phyloP scores from a whole-genome alignment of 2,329 filamentous ascomycete species.

The Beauveria sp. region DNA sequence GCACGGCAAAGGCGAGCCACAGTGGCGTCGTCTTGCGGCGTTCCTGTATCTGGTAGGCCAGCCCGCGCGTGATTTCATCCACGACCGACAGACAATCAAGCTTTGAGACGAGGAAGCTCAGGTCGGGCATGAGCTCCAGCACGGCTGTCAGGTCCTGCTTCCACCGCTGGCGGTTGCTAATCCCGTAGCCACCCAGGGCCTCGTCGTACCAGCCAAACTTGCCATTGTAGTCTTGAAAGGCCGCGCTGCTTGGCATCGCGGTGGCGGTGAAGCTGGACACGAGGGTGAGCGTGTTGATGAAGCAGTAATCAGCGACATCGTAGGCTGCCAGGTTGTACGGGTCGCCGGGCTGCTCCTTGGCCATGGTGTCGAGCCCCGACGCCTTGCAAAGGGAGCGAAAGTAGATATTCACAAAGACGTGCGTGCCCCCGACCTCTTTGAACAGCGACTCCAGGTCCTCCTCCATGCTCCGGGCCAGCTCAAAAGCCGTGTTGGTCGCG shows the following conservation, averaged over 20 bases:
- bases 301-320: conserved; percentile 3
- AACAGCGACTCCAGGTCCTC: conserved; percentile 38
- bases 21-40: background rate
- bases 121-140: conserved; percentile 12
- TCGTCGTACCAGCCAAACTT: conserved; percentile 17
- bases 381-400: conserved; percentile 1
- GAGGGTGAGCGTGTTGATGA: conserved; percentile 4
- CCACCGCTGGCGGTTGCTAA: conserved; percentile 10
- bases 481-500: conserved; percentile 17
- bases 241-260: rapidly evolving
- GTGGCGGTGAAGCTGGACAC: conserved; percentile 2
- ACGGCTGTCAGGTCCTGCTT: conserved; percentile 14
- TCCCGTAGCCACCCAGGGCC: background rate
- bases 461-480: conserved; percentile 17
- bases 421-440: conserved; percentile 1
- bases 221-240: conserved; percentile 14
- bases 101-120: conserved; percentile 11
- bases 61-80: conserved; percentile 17
- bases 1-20: conserved; percentile 15
- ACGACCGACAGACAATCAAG: conserved; percentile 10
- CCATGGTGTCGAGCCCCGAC: conserved; percentile 4
- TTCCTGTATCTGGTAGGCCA: background rate
- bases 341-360: background rate
- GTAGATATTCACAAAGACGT: background rate
- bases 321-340: conserved; percentile 14